Evolutionary conservation across 225 moss, liverwort and hornwort species (phyloP).

Genomic region (Pleurozium schreberi): DNA sequence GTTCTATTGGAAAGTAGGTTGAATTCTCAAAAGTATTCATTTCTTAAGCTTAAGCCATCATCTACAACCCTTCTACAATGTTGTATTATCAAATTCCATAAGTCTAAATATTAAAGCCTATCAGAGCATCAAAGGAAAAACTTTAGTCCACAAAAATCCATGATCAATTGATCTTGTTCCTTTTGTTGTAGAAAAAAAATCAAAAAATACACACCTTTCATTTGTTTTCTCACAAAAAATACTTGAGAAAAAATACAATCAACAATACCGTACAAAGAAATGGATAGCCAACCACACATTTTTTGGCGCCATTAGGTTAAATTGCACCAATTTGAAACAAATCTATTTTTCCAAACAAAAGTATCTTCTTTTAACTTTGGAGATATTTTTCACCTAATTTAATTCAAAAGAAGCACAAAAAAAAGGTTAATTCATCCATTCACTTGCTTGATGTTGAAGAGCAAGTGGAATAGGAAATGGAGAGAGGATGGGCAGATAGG

Average conservation of each 20-base stretch:
- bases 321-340: background rate
- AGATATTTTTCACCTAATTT: background rate
- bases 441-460: background rate
- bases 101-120: background rate
- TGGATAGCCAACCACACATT: rapidly evolving
- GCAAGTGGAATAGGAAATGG: background rate
- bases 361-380: too few species aligned
- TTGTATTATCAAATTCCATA: background rate
- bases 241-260: background rate
- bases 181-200: background rate
- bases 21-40: background rate
- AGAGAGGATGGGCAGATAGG: background rate
- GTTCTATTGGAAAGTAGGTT: background rate
- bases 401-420: background rate
- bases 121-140: background rate
- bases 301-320: background rate
- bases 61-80: background rate
- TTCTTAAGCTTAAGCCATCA: too few species aligned
- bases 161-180: background rate
- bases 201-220: background rate
- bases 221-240: background rate
- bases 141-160: background rate
- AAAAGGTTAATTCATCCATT: background rate
- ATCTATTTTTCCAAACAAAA: background rate
- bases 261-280: background rate